Evolutionary conservation across 352 stramenopile species (phyloP).

Genomic region (Elongisporangium senticosum): DNA sequence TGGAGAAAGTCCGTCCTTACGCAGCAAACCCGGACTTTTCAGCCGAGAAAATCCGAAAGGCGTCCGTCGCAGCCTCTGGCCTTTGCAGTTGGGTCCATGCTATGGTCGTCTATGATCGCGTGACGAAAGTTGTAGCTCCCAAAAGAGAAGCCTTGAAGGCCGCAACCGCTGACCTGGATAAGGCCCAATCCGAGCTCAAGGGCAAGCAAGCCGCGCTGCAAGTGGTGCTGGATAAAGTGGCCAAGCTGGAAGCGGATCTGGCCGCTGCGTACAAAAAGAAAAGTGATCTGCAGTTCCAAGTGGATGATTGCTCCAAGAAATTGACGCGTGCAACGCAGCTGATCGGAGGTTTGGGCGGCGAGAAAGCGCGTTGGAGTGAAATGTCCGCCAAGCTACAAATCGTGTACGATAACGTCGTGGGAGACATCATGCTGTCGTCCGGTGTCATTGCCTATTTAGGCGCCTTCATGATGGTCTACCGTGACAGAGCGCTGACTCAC

Average conservation of each 20-base stretch:
- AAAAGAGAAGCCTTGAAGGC: conserved; percentile 91
- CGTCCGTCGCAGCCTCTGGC: conserved; percentile 90
- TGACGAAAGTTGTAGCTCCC: conserved; percentile 90
- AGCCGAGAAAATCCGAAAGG: conserved; percentile 93
- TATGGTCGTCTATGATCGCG: conserved; percentile 95
- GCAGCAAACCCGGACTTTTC: conserved; percentile 88
- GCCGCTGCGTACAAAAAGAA: conserved; percentile 92
- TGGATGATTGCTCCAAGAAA: conserved; percentile 92
- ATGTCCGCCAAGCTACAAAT: conserved; percentile 82
- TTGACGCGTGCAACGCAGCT: conserved; percentile 89
- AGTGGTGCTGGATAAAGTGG: conserved; percentile 90
- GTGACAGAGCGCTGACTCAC: conserved; percentile 81
- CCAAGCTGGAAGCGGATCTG: conserved; percentile 83
- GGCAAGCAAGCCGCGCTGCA: conserved; percentile 90
- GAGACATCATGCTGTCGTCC: conserved; percentile 91
- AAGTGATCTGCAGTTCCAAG: conserved; percentile 82
- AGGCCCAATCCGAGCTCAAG: conserved; percentile 81
- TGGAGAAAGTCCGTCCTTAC: conserved; percentile 88
- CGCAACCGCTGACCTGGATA: conserved; percentile 82
- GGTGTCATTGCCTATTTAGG: conserved; percentile 94
- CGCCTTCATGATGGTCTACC: conserved; percentile 89
- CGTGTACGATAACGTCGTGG: conserved; percentile 89
- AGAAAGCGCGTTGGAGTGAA: conserved; percentile 91
- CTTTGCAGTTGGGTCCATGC: conserved; percentile 95
- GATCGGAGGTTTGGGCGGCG: conserved; percentile 90